Conservation (phyloP, 1,139 yeast species). For the Protomyces macrosporus region DNA sequence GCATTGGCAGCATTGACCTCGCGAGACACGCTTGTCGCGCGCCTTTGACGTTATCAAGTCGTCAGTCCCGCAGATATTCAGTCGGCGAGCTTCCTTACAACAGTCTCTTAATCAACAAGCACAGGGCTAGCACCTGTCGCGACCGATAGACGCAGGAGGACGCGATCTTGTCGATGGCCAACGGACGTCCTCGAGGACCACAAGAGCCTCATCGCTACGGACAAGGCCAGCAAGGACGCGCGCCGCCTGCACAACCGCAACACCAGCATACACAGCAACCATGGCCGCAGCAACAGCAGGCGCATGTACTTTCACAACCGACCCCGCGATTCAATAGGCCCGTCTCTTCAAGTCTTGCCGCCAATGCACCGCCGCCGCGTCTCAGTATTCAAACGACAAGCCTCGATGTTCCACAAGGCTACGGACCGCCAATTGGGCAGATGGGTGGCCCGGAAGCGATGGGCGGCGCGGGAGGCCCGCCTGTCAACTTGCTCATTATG, state of each 20-base stretch:
- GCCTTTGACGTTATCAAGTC: too few species aligned
- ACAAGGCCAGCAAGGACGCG: background rate
- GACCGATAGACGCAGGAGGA: too few species aligned
- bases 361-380: background rate
- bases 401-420: background rate
- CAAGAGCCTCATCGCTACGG: too few species aligned
- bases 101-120: too few species aligned
- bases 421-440: background rate
- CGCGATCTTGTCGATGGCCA: too few species aligned
- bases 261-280: background rate
- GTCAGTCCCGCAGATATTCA: too few species aligned
- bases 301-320: background rate
- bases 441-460: background rate
- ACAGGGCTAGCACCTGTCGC: too few species aligned
- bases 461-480: background rate
- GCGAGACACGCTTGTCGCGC: too few species aligned
- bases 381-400: background rate
- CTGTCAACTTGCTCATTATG: constrained; percentile 40
- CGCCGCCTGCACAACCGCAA: background rate
- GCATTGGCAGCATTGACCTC: too few species aligned
- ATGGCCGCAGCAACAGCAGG: background rate
- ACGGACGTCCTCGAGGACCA: too few species aligned
- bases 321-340: background rate
- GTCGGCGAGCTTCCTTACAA: too few species aligned
- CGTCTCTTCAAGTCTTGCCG: background rate